Percentiles rank a stretch among this genome's conserved stretches.
phyloP scores from a whole-genome alignment of 768 basidiomycete species.

The Mycena chlorophos region DNA sequence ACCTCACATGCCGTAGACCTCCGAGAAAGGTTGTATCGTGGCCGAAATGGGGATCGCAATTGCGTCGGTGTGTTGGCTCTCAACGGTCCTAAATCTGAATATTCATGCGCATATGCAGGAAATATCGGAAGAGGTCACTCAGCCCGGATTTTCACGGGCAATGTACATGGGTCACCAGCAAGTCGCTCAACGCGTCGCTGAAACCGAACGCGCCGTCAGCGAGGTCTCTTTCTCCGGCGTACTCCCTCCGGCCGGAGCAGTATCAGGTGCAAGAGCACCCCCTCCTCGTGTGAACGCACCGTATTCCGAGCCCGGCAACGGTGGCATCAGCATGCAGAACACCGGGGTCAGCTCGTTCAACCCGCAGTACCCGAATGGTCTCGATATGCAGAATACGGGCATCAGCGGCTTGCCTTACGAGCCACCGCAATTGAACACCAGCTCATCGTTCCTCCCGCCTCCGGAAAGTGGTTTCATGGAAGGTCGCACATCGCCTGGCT shows the following conservation, averaged over 20 bases:
- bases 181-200: slow-evolving; percentile 60
- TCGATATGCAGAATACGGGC: slow-evolving; percentile 12
- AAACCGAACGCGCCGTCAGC: slow-evolving; percentile 57
- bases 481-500: neutral
- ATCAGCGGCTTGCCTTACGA: neutral
- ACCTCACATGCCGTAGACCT: too few relatives aligned
- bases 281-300: slow-evolving; percentile 9
- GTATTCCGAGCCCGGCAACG: slow-evolving; percentile 8
- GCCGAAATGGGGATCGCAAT: slow-evolving; percentile 7
- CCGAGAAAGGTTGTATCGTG: slow-evolving; percentile 68
- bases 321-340: slow-evolving; percentile 7
- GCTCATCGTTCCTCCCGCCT: slow-evolving; percentile 16
- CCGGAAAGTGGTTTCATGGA: slow-evolving; percentile 18
- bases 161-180: slow-evolving; percentile 69
- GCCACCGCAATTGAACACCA: neutral
- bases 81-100: neutral
- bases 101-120: slow-evolving; percentile 42
- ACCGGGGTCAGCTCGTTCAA: slow-evolving; percentile 4
- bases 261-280: slow-evolving; percentile 3
- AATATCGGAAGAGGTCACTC: slow-evolving; percentile 78
- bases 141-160: slow-evolving; percentile 74
- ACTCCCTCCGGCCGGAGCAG: slow-evolving; percentile 32
- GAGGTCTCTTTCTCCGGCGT: slow-evolving; percentile 49
- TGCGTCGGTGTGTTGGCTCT: neutral
- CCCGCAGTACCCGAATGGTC: neutral